Evolutionary conservation across 345 rosid genomes (phyloP), one percentile per base, ranked within the genome.

Genomic region (Sonneratia caseolaris): DNA sequence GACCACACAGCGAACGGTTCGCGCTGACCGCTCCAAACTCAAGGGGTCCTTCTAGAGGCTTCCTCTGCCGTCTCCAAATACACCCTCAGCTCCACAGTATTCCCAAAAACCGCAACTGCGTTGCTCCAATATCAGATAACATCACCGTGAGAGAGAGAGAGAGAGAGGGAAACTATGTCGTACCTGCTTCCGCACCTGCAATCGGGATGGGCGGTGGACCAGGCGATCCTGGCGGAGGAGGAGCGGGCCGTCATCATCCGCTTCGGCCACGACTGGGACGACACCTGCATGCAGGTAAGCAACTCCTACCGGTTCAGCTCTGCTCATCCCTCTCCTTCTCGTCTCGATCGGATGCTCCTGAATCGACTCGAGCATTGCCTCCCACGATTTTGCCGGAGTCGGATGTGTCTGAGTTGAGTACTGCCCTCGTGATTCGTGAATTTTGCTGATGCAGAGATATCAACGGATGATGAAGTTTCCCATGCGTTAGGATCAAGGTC

Each of bases 191-290:
- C 98, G 11, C 96, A 92, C 71, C 77, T 92, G 79, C 96, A 90
- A 85, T 88, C 98, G 0, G 98, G 98, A 37, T 88, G 97, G 98
- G 98, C 97, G 3, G 98, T 90, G 0, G 98, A 92, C 74, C 98
- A 92, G 86, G 88, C 96, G 73, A 92, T 92, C 77, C 80, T 92
- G 8, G 91, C 98, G 45, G 98, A 88, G 81, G 98, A 92, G 78
- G 98, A 88, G 82, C 91, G 96, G 76, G 89, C 88, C 37, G 98
- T 88, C 24, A 83, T 90, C 84, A 90, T 92, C 45, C 88, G 95
- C n/a, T 92, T 92, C 81, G 98, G 96, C 70, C 98, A 86, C 65
- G 98, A 92, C 69, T 92, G 98, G 98, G 98, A 92, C 72, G 98
- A 92, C 66, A 92, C 95, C 57, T 90, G 98, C 75, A 92, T 90